phyloP scores from a whole-genome alignment of 352 stramenopile genomes.

The Pythium myriotylum region DNA sequence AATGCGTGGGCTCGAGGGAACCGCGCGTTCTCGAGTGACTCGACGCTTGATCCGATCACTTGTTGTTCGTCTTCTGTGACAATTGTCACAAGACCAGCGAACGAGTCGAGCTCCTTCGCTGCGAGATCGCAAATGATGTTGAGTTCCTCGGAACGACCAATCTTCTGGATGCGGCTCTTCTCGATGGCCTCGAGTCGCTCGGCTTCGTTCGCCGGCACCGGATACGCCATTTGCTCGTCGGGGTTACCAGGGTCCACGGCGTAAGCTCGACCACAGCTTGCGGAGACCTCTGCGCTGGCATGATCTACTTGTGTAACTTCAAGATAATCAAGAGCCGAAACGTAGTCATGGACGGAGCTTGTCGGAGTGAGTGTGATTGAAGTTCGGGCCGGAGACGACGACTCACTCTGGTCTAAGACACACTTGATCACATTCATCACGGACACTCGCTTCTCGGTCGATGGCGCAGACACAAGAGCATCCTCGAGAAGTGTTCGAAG shows the following conservation, averaged over 20 bases:
- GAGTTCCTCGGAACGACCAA: constrained; percentile 45
- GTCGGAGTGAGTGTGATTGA: not conserved
- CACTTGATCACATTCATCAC: constrained; percentile 58
- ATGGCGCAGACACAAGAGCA: constrained; percentile 28
- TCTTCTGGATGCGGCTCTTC: constrained; percentile 36
- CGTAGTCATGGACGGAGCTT: not conserved
- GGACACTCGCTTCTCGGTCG: constrained; percentile 19
- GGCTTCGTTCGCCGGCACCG: constrained; percentile 43
- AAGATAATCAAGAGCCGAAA: not conserved
- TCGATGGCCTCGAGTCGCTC: constrained; percentile 48
- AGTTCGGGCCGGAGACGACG: not conserved
- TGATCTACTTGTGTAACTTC: constrained; percentile 30
- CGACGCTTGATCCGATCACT: constrained; percentile 45
- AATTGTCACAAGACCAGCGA: constrained; percentile 54
- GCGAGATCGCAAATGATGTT: constrained; percentile 66
- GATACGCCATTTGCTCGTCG: constrained; percentile 34
- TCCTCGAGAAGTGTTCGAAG: constrained; percentile 39
- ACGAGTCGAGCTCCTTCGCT: constrained; percentile 49
- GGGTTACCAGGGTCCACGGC: constrained; percentile 19
- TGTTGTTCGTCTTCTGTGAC: constrained; percentile 44
- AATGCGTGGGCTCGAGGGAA: constrained; percentile 29
- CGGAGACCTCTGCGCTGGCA: constrained; percentile 44
- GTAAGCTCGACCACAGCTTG: constrained; percentile 46
- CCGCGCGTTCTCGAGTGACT: constrained; percentile 27
- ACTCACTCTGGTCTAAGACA: constrained; percentile 38